Percentiles rank a stretch among this genome's conserved stretches.
These are phyloP conservation scores for Sisymbrium altissimum DNA, from an alignment of 345 rosid genomes.

Conservation along the genomic window DNA sequence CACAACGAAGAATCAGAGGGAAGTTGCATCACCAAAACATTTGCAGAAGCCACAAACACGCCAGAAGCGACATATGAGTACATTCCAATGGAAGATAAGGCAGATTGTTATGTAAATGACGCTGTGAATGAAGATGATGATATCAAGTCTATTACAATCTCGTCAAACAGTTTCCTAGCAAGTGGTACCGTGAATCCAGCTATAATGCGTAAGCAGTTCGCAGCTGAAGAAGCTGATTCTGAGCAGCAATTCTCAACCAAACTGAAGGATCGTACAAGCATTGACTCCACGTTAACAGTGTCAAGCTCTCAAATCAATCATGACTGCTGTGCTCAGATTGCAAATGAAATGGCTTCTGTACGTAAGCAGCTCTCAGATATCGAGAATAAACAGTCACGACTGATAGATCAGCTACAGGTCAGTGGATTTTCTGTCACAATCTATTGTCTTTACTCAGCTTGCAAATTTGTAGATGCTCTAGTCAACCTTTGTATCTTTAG, in stretches of 20 bases:
- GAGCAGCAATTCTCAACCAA: conserved; percentile 45
- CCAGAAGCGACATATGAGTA: conserved; percentile 53
- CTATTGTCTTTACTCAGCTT: neutral
- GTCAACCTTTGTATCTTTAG: neutral
- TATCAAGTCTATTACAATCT: conserved; percentile 51
- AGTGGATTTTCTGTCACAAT: neutral
- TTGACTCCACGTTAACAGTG: conserved; percentile 70
- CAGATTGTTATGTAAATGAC: conserved; percentile 55
- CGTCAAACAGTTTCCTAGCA: conserved; percentile 42
- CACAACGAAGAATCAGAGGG: conserved; percentile 81
- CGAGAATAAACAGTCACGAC: conserved; percentile 63
- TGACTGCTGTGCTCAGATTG: conserved; percentile 59
- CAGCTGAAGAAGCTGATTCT: conserved; percentile 42
- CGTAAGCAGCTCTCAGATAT: conserved; percentile 76
- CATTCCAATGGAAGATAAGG: conserved; percentile 57
- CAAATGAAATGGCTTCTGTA: conserved; percentile 64
- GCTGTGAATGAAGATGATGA: conserved; percentile 41
- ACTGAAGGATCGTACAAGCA: conserved; percentile 56
- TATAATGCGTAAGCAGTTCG: conserved; percentile 43
- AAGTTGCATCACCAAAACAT: conserved; percentile 62
- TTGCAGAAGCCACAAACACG: conserved; percentile 45
- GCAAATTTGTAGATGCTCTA: neutral
- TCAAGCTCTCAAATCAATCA: conserved; percentile 44
- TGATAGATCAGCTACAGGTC: conserved; percentile 86
- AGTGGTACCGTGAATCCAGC: conserved; percentile 38